Evolutionary conservation across 148 eudicot species (phyloP), one percentile per base, ranked within the genome.

Genomic region (Cornus florida): DNA sequence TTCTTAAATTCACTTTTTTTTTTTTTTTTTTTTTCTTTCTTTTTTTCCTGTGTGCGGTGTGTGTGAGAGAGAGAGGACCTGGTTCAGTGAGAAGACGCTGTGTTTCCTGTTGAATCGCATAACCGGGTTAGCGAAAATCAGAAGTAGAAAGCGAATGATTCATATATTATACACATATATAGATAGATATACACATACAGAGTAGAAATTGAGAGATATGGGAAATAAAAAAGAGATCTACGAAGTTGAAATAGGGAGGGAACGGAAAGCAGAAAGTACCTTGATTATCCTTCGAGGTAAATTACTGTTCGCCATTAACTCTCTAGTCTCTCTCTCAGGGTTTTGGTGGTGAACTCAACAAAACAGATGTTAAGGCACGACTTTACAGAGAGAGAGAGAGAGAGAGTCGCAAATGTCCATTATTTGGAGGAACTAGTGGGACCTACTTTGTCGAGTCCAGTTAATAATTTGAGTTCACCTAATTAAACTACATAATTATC

Each of bases 1-100:
- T 39, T 39, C 43, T 39, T 39, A 39, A 39, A 39, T 4, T 39
- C 43, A 39, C 43, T 39, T 39, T 39, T 39, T 28, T 28, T 28
- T 28, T 28, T 28, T 28, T 28, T 28, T 1, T 28, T 28, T 28
- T 28, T 28, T 28, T 1, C 1, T 28, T 28, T 28, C 1, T 28
- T 1, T 28, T 28, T 28, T 28, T 28, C 28, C 28, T 28, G 28
- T 28, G 28, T 28, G 28, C 1, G 28, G 28, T 39, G 43, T 4
- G 43, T 31, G 31, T 33, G 65, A 50, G 20, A 57, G 3, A 35
- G 8, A 65, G 56, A 76, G 41, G 69, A 83, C 96, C 96, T 80
- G 98, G 98, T 80, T 93, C 98, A 77, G 94, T 93, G 65, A 92
- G 94, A 65, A 93, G 90, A 35, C 98, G 94, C 87, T 93, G 96